A percentile compares a stretch with the other conserved stretches of the same genome.
Evolutionary conservation across 2,329 filamentous ascomycete species (phyloP).

Genomic region (Pyricularia sp.): DNA sequence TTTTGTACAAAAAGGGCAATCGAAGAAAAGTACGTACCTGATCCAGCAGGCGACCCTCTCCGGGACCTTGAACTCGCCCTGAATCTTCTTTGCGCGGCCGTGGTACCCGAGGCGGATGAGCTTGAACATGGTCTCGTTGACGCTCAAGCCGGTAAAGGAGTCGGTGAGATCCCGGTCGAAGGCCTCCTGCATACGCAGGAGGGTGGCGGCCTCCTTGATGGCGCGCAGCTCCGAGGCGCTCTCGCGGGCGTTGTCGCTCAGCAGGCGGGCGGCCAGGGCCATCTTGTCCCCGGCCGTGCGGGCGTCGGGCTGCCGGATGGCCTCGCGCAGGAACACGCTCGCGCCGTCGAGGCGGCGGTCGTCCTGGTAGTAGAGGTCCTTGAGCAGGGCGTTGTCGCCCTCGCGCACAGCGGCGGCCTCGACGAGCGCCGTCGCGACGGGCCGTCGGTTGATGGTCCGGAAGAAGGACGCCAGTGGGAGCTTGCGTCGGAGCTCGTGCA

Average conservation of each 20-base stretch:
- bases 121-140: slow-evolving; percentile 89
- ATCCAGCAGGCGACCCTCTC: slow-evolving; percentile 90
- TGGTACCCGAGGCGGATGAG: slow-evolving; percentile 74
- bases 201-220: slow-evolving; percentile 68
- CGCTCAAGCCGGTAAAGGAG: slow-evolving; percentile 70
- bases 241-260: slow-evolving; percentile 73
- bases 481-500: slow-evolving; percentile 82
- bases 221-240: slow-evolving; percentile 62
- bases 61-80: slow-evolving; percentile 84
- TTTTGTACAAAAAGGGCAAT: background rate
- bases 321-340: slow-evolving; percentile 77
- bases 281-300: slow-evolving; percentile 75
- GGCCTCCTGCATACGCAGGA: slow-evolving; percentile 78
- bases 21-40: slow-evolving; percentile 29
- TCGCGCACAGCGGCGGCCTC: slow-evolving; percentile 68
- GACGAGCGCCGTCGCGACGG: slow-evolving; percentile 79
- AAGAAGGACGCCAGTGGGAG: slow-evolving; percentile 88
- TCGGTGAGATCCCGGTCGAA: slow-evolving; percentile 77
- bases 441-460: slow-evolving; percentile 76
- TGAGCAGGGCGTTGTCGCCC: slow-evolving; percentile 70
- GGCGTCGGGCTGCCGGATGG: slow-evolving; percentile 61
- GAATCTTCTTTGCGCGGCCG: slow-evolving; percentile 78
- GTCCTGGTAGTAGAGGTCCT: slow-evolving; percentile 96
- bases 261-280: slow-evolving; percentile 71
- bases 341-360: slow-evolving; percentile 84